A percentile compares a stretch with the other conserved stretches of the same genome.
Conservation (phyloP, 192 early-diverging fungal species). For the Chytriomyces hyalinus region DNA sequence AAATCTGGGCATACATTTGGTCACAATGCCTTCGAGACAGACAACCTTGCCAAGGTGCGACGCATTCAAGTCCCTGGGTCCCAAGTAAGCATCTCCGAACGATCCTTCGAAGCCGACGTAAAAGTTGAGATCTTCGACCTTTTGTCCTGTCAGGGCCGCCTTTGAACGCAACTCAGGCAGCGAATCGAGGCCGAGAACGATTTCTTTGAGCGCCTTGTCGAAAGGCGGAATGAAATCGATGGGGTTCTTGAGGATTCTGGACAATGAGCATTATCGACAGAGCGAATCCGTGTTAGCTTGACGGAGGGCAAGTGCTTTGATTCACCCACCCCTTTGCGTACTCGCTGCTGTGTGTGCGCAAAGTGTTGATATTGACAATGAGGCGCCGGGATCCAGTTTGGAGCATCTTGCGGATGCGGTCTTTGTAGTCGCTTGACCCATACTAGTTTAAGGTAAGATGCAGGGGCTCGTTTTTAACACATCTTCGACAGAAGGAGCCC, state of each 20-base stretch:
- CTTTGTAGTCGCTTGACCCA: slow-evolving; percentile 61
- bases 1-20: slow-evolving; percentile 73
- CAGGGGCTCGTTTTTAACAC: not conserved
- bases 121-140: slow-evolving; percentile 45
- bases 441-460: slow-evolving; percentile 41
- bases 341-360: slow-evolving; percentile 76
- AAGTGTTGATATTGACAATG: slow-evolving; percentile 87
- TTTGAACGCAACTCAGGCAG: slow-evolving; percentile 20
- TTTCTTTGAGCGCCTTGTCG: slow-evolving; percentile 74
- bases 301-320: not conserved
- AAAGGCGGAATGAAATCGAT: slow-evolving; percentile 86
- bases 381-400: slow-evolving; percentile 61
- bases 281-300: not conserved
- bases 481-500: not conserved
- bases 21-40: slow-evolving; percentile 97
- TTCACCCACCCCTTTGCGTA: slow-evolving; percentile 73
- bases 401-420: slow-evolving; percentile 57
- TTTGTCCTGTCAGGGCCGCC: slow-evolving; percentile 37
- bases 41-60: slow-evolving; percentile 83
- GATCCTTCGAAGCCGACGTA: slow-evolving; percentile 88
- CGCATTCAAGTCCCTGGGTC: slow-evolving; percentile 84
- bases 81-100: slow-evolving; percentile 88
- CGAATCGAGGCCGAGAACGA: slow-evolving; percentile 44
- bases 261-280: slow-evolving; percentile 6
- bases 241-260: slow-evolving; percentile 72